phyloP scores from a whole-genome alignment of 257 asterid species.

The Nicotiana benthamiana region DNA sequence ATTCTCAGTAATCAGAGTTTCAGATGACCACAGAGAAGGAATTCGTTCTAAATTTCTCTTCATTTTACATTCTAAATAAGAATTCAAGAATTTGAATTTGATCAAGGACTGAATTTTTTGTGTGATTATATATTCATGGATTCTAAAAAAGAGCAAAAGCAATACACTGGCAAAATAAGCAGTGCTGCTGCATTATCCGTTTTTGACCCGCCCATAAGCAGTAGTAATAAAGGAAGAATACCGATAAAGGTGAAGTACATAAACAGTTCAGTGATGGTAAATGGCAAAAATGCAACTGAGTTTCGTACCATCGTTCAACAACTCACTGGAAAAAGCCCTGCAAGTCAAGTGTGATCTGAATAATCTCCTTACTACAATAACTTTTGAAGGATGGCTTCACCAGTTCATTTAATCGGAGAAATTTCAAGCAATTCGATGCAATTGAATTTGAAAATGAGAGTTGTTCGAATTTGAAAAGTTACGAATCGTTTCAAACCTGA shows the following conservation, averaged over 20 bases:
- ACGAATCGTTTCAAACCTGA: no score
- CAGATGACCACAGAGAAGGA: background rate
- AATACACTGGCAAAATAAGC: no score
- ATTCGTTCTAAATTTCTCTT: background rate
- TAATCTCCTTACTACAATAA: no score
- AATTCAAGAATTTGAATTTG: background rate
- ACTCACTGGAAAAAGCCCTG: conserved; percentile 22
- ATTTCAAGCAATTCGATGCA: no score
- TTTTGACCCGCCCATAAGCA: no score
- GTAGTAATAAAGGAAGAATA: background rate
- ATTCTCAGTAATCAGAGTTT: background rate
- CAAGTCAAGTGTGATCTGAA: background rate
- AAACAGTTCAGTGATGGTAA: conserved; percentile 21
- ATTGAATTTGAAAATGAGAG: no score
- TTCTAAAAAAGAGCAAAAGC: background rate
- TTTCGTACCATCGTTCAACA: conserved; percentile 29
- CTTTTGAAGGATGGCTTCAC: no score
- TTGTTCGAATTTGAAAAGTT: no score
- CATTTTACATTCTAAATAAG: background rate
- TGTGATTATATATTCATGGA: background rate
- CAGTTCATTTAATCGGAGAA: no score
- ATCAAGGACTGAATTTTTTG: background rate
- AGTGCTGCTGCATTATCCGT: no score
- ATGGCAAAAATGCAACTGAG: conserved; percentile 21
- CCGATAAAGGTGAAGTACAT: conserved; percentile 25